Evolutionary conservation across 768 basidiomycete genomes (phyloP).

Genomic region (Hygrophoropsis aurantiaca): DNA sequence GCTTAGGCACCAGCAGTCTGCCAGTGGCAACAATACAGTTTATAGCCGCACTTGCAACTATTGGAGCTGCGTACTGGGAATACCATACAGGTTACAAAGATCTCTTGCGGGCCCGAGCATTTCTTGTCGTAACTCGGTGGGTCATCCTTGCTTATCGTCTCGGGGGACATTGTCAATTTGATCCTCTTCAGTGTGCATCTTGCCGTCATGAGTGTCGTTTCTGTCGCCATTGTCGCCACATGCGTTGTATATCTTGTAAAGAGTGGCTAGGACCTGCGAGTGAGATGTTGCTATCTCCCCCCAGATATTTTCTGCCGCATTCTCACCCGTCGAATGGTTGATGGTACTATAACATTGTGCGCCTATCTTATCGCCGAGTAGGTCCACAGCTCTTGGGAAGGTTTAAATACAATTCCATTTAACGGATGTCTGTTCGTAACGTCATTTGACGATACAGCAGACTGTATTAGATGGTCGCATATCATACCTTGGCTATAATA

Average conservation of each 20-base stretch:
- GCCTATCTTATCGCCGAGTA: too few species aligned
- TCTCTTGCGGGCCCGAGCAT: conserved; percentile 56
- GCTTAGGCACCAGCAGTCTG: conserved; percentile 31
- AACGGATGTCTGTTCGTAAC: too few species aligned
- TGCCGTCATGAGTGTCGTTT: conserved; percentile 50
- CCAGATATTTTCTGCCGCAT: too few species aligned
- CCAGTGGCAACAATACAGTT: conserved; percentile 57
- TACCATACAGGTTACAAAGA: conserved; percentile 60
- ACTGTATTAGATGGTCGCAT: neutral
- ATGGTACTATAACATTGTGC: too few species aligned
- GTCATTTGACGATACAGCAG: neutral
- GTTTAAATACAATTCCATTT: too few species aligned
- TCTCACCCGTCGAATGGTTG: too few species aligned
- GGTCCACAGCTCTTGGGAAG: too few species aligned
- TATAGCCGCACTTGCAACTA: conserved; percentile 49
- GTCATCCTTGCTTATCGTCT: conserved; percentile 27
- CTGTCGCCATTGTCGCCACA: conserved; percentile 48
- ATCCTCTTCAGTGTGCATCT: conserved; percentile 45
- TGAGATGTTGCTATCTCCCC: too few species aligned
- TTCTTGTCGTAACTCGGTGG: conserved; percentile 57
- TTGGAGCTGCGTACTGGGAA: conserved; percentile 64
- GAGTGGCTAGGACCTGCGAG: conserved; percentile 5
- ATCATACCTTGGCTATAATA: neutral
- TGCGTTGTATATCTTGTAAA: conserved; percentile 50
- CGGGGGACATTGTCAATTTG: neutral